These are phyloP conservation scores for Cucurbita pepo DNA, from an alignment of 306 rosid genomes.

Conservation along the genomic window DNA sequence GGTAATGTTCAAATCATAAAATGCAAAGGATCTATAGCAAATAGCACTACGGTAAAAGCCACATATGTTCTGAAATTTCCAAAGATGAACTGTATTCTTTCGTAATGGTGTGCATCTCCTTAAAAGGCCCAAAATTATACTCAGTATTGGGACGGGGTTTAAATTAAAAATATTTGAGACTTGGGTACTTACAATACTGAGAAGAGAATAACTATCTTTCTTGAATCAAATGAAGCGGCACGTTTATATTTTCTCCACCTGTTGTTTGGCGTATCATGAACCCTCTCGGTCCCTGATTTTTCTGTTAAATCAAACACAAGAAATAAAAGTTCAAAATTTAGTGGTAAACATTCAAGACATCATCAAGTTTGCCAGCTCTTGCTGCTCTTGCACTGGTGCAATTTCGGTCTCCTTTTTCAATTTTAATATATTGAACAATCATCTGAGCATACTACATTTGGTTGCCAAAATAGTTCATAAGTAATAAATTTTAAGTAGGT, in stretches of 20 bases:
- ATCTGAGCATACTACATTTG: no score
- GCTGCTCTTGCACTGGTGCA: no score
- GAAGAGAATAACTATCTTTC: slow-evolving; percentile 78
- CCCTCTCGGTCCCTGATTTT: slow-evolving; percentile 48
- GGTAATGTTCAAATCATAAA: background rate
- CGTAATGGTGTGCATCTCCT: background rate
- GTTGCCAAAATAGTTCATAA: no score
- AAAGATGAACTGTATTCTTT: background rate
- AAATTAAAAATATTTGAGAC: background rate
- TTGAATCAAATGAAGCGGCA: slow-evolving; percentile 64
- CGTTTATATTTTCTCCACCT: slow-evolving; percentile 73
- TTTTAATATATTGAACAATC: no score
- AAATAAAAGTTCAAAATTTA: background rate
- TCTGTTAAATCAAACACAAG: slow-evolving; percentile 23
- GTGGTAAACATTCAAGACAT: background rate
- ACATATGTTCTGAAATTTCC: background rate
- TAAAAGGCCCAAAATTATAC: background rate
- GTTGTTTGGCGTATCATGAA: slow-evolving; percentile 54
- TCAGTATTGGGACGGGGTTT: background rate
- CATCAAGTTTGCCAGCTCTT: background rate
- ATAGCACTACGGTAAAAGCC: background rate
- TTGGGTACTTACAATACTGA: slow-evolving; percentile 62
- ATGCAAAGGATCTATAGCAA: background rate
- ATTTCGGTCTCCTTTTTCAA: no score
- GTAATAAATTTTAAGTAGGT: no score